Base-by-base conservation (phyloP, 108 stramenopile species). In the Nitzschia sp. region DNA sequence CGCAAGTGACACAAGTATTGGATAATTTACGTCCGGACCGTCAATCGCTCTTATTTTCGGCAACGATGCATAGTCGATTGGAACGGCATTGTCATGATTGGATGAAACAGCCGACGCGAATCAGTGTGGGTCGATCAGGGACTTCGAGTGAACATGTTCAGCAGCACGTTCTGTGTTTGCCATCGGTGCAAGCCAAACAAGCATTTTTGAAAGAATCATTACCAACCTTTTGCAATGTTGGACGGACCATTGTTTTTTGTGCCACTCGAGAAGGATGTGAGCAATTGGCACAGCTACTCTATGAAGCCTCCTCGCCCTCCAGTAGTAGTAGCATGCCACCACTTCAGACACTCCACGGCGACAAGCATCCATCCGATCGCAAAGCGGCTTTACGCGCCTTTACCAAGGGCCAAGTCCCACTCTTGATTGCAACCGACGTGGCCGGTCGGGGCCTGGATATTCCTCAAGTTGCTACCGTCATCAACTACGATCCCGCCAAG, bases 401-500 rank as follows among this genome's bases (percentile, higher is more conserved):
- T 74, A 73, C 90, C 69, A 89, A 86, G 34, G 88, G 93, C 23
- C 2, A 75, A 5, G 58, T 86, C 59, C 66, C 85, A 29, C 88
- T 95, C 28, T 74, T 99, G 42, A 85, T 99, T 51, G 99, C 98
- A 0, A 99, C 98, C 1, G 99, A 99, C 70, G 98, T 99, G 0
- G 99, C 98, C 17, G 90, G 97, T 18, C 90, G 99, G 30, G 99
- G 99, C 18, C 77, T 99, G 70, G 99, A 99, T 71, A 92, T 99
- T 72, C 82, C 87, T 2, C 67, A 94, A 54, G 93, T 99, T 9
- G 72, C 89, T 51, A 91, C 94, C 13, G 97, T 99, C 8, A 75
- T 99, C 26, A 91, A 97, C 64, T 90, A 90, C 70, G 94, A 98
- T 79, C 94, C 95, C 2, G 96, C 99, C 29, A 91, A 86, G 56